Base-by-base conservation (phyloP, 257 asterid species). In the Nicotiana sylvestris region DNA sequence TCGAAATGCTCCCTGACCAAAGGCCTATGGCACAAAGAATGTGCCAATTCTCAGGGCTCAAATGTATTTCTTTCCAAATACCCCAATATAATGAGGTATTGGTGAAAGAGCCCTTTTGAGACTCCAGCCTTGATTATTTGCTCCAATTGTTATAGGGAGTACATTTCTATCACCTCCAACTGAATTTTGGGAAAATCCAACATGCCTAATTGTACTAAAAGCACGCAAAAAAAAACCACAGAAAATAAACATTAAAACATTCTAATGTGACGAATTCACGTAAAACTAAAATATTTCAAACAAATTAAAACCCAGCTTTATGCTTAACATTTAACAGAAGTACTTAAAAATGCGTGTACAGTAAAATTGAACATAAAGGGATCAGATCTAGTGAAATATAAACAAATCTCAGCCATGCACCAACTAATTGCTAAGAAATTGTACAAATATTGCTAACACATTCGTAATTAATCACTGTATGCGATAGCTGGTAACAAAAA, bases 41-140 rank as follows among this genome's bases (percentile, higher is more conserved):
- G 84, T 89, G 90, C 96, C 98, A 95, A 95, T 87, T 95, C 98
- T 95, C 97, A 13, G 81, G 81, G 90, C 97, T 90, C 96, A 74
- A 78, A 13, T 3, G 96, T 93, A 32, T 88, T 92, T 86, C 94
- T 87, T 88, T 78, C 87, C 91, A 85, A 89, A 87, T 64, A 82
- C 89, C 88, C 88, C 83, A 66, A 37, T 25, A 2, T 3, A 7
- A 6, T 56, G 86, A 86, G 88, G 81, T 64, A 57, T 49, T 16
- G 85, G 88, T 25, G 76, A 85, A 78, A 88, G 93, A 89, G 93
- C 97, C 79, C 66, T 85, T 90, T 57, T 3, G 97, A 94, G 98
- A 94, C 91, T 90, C 98, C 97, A 91, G 98, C 98, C 98, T 92
- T 90, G 98, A 91, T 93, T 91, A 66, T 17, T 78, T 30, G 33